Base-by-base conservation (phyloP, 1,139 yeast genomes). In the Debaryomyces singareniensis region DNA sequence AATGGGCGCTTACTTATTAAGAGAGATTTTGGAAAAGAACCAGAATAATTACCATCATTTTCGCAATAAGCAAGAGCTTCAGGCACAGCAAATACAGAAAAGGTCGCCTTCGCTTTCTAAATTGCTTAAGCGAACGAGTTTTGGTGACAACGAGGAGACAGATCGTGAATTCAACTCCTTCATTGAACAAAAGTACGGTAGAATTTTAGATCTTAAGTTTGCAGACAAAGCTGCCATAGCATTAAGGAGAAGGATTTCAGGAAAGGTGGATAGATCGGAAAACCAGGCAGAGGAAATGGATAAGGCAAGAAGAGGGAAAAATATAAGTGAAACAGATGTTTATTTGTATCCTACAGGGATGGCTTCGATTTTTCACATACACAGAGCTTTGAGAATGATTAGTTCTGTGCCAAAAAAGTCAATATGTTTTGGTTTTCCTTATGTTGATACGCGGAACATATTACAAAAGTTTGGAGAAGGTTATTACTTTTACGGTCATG, bases 361-460 rank as follows among this genome's bases (percentile, higher is more conserved):
- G 97, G 82, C 96, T 2, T 67, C 95, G 1, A 83, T 91, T 26
- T 91, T 82, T 60, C 72, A 75, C 35, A 85, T 96, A 1, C 96
- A 89, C 49, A 72, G 81, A 38, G 69, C 83, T 2, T 51, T 79
- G 15, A 56, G 86, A 38, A 35, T 36, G 7, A 29, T 31, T 5
- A 10, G 29, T 7, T 29, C 29, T 11, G 45, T 53, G 1, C 63
- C 65, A 24, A 66, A 71, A 41, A 84, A 85, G 52, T 78, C 94
- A 0, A 94, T 87, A 1, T 83, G 95, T 57, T 87, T 83, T 56
- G 97, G 98, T 0, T 87, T 89, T 55, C 96, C 97, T 4, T 91
- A 89, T 52, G 93, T 85, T 16, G 98, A 91, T 51, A 89, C 97
- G 0, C 64, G 86, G 35, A 86, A 85, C 45, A 80, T 91, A 37